A percentile compares a stretch with the other conserved stretches of the same genome.
phyloP scores from a whole-genome alignment of 2,329 filamentous ascomycete species.

The Aspergillus pseudoviridinutans region DNA sequence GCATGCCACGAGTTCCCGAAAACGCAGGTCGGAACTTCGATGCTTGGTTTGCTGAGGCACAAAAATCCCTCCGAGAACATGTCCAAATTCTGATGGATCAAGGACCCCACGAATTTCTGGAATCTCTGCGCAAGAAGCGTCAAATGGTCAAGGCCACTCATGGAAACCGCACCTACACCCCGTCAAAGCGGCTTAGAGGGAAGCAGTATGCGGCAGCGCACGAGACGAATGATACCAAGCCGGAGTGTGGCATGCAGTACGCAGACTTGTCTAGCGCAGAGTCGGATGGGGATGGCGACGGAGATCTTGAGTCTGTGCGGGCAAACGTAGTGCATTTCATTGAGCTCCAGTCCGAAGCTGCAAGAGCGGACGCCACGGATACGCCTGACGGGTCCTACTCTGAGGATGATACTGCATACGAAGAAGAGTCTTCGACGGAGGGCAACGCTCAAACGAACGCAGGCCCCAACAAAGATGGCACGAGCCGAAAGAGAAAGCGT shows the following conservation, averaged over 20 bases:
- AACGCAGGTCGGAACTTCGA: constrained; percentile 48
- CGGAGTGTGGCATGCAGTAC: constrained; percentile 3
- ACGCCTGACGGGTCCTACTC: neutral
- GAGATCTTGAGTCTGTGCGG: constrained; percentile 13
- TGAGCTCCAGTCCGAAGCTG: constrained; percentile 1
- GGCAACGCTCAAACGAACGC: neutral
- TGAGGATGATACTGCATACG: constrained; percentile 6
- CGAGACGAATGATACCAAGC: neutral
- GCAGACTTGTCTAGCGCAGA: constrained; percentile 14
- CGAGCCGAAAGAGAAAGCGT: constrained; percentile 10
- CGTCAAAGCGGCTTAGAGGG: constrained; percentile 30
- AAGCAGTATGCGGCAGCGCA: constrained; percentile 21
- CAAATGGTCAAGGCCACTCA: constrained; percentile 32
- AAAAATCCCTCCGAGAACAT: constrained; percentile 40
- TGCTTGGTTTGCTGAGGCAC: constrained; percentile 51
- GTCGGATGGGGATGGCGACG: constrained; percentile 9
- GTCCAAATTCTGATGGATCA: constrained; percentile 32
- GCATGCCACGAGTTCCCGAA: constrained; percentile 39
- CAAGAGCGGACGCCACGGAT: neutral
- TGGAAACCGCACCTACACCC: constrained; percentile 36
- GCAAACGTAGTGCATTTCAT: constrained; percentile 10
- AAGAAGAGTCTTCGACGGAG: constrained; percentile 10
- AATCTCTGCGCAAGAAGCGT: constrained; percentile 22
- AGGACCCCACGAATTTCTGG: constrained; percentile 32
- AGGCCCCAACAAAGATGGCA: neutral